Percentiles rank a stretch among this genome's conserved stretches.
Evolutionary conservation across 176 grass and related monocot species (phyloP).

Genomic region (Chrysopogon serrulatus): DNA sequence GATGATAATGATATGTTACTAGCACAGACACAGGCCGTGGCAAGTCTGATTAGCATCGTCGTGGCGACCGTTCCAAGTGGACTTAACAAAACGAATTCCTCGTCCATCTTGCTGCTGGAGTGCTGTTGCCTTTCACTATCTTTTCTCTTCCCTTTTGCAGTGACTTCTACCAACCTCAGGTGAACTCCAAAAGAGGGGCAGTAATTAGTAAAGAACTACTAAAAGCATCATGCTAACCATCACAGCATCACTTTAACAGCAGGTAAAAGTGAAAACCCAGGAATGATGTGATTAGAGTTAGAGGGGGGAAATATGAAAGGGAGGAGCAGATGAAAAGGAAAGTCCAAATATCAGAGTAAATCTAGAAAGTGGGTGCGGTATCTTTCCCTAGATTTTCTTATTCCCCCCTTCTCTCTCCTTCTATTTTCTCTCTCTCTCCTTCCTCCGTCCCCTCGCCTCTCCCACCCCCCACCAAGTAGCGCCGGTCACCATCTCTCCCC

Average conservation of each 20-base stretch:
- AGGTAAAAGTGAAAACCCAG: background rate
- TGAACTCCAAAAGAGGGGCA: constrained; percentile 15
- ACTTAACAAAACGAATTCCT: background rate
- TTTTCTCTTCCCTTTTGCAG: background rate
- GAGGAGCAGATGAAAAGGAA: background rate
- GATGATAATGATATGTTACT: background rate
- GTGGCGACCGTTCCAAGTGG: constrained; percentile 2
- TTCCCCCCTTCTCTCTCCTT: background rate
- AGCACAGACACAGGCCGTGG: background rate
- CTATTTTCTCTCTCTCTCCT: background rate
- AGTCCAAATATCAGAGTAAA: constrained; percentile 36
- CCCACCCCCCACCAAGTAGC: background rate
- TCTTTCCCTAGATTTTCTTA: constrained; percentile 56
- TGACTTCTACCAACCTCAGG: constrained; percentile 22
- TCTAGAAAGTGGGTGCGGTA: constrained; percentile 49
- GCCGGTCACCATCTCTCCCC: background rate
- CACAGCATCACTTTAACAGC: background rate
- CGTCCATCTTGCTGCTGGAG: background rate
- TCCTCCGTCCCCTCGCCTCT: background rate
- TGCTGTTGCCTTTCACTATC: constrained; percentile 30
- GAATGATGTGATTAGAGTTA: background rate
- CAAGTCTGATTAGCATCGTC: no score
- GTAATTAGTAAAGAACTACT: background rate
- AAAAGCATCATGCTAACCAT: background rate
- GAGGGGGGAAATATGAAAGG: background rate